A percentile compares a stretch with the other conserved stretches of the same genome.
Evolutionary conservation across 306 rosid species (phyloP).

Genomic region (Purshia tridentata): DNA sequence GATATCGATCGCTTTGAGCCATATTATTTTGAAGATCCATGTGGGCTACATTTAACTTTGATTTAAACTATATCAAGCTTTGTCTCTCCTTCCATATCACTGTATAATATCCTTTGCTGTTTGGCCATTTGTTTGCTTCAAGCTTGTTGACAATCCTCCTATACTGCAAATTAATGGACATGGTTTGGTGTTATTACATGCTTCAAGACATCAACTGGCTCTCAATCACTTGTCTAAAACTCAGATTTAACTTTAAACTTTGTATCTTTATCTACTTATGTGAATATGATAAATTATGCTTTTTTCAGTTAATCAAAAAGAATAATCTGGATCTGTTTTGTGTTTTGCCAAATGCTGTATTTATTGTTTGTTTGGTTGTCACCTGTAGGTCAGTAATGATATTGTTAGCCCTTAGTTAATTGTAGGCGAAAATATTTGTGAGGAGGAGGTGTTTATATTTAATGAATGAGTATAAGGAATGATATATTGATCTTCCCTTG

Average conservation of each 20-base stretch:
- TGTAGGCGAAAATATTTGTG: background rate
- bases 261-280: background rate
- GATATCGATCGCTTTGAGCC: slow-evolving; percentile 12
- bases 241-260: background rate
- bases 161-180: slow-evolving; percentile 93
- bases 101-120: slow-evolving; percentile 18
- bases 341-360: slow-evolving; percentile 87
- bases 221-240: background rate
- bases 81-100: background rate
- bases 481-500: background rate
- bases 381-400: slow-evolving; percentile 73
- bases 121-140: slow-evolving; percentile 29
- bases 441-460: background rate
- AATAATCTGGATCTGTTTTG: slow-evolving; percentile 10
- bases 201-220: slow-evolving; percentile 71
- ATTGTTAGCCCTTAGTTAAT: slow-evolving; percentile 20
- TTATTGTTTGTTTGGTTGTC: slow-evolving; percentile 81
- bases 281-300: background rate
- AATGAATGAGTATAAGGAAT: background rate
- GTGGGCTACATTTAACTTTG: slow-evolving; percentile 18
- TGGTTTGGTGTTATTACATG: slow-evolving; percentile 99
- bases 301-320: background rate
- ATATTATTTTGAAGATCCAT: background rate
- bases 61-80: background rate
- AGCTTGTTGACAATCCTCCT: slow-evolving; percentile 88